These are phyloP conservation scores for Corrigiola litoralis DNA, from an alignment of 179 eudicot species.

Conservation along the genomic window DNA sequence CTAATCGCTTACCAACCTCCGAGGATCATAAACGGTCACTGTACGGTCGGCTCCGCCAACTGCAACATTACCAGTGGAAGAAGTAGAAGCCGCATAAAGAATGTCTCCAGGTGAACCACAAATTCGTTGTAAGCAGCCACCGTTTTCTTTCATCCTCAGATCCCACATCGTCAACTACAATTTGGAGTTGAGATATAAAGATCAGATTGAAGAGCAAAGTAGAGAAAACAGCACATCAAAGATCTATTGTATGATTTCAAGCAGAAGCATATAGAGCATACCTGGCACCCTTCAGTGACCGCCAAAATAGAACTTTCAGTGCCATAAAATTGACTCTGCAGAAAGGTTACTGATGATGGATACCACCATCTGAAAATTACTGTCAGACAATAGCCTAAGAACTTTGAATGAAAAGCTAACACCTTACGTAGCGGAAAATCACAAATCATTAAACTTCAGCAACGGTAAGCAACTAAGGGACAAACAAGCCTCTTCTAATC, in stretches of 20 bases:
- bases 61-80: conserved; percentile 54
- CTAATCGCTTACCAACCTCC: conserved; percentile 37
- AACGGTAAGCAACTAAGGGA: too few species aligned
- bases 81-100: conserved; percentile 50
- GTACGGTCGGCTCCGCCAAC: conserved; percentile 73
- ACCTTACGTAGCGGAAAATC: too few species aligned
- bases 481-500: too few species aligned
- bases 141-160: conserved; percentile 66
- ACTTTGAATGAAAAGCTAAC: too few species aligned
- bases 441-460: too few species aligned
- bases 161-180: conserved; percentile 70
- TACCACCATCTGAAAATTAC: conserved; percentile 51
- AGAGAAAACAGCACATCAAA: not conserved
- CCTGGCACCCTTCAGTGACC: conserved; percentile 72
- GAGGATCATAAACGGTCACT: conserved; percentile 66
- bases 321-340: conserved; percentile 29
- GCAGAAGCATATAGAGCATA: conserved; percentile 11
- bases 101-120: conserved; percentile 58
- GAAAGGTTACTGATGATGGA: conserved; percentile 54
- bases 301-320: conserved; percentile 47
- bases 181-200: not conserved
- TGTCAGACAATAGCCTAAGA: conserved; percentile 5
- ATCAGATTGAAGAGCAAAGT: too few species aligned
- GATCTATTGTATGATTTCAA: not conserved
- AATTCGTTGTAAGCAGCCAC: conserved; percentile 66